A percentile compares a stretch with the other conserved stretches of the same genome.
Conservation (phyloP, 2,329 filamentous ascomycete genomes). For the Bimuria novae-zelandiae region DNA sequence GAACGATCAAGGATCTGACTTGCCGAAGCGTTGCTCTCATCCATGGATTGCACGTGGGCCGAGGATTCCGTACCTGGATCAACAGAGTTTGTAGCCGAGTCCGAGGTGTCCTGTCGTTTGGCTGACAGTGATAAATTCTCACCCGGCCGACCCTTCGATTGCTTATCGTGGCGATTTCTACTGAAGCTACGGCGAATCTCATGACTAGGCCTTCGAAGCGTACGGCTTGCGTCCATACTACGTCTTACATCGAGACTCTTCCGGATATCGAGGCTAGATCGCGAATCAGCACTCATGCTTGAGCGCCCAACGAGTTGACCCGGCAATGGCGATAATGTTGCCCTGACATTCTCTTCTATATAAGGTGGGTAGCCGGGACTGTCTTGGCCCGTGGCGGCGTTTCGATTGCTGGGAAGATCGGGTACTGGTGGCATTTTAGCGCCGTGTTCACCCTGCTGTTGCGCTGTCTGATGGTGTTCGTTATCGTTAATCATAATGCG, state of each 20-base stretch:
- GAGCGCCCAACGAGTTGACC: slow-evolving; percentile 36
- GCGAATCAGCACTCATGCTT: slow-evolving; percentile 51
- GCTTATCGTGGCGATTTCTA: slow-evolving; percentile 58
- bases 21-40: slow-evolving; percentile 77
- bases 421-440: slow-evolving; percentile 20
- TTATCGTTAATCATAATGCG: slow-evolving; percentile 72
- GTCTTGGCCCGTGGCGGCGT: slow-evolving; percentile 17
- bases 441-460: slow-evolving; percentile 14
- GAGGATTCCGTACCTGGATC: slow-evolving; percentile 76
- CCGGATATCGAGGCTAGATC: slow-evolving; percentile 46
- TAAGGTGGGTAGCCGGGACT: slow-evolving; percentile 30
- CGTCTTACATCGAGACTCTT: slow-evolving; percentile 48
- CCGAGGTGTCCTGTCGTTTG: slow-evolving; percentile 66
- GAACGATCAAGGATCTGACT: slow-evolving; percentile 89
- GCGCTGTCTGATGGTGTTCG: slow-evolving; percentile 44
- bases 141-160: slow-evolving; percentile 54
- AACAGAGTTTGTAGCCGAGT: slow-evolving; percentile 75
- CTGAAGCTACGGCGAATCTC: slow-evolving; percentile 65
- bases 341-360: slow-evolving; percentile 48
- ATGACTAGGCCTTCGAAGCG: slow-evolving; percentile 50
- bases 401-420: slow-evolving; percentile 15
- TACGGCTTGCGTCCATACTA: slow-evolving; percentile 55
- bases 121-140: slow-evolving; percentile 56
- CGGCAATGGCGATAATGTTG: slow-evolving; percentile 51
- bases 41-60: slow-evolving; percentile 62